phyloP scores from a whole-genome alignment of 345 rosid genomes.

The Noccaea caerulescens region DNA sequence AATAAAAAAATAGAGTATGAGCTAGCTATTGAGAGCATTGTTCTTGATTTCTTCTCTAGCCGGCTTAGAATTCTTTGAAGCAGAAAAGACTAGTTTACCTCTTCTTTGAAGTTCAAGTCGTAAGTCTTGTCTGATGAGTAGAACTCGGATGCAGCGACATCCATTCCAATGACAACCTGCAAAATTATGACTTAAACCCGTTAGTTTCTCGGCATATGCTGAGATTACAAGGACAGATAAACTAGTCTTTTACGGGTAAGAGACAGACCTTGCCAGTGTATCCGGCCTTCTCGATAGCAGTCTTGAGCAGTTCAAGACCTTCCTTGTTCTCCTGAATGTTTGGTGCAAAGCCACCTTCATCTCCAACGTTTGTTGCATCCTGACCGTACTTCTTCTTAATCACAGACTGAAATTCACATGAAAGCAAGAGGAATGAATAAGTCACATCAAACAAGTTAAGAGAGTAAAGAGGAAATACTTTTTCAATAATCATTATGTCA shows the following conservation, averaged over 20 bases:
- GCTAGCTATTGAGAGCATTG: conserved; percentile 3
- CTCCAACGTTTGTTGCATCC: conserved; percentile 98
- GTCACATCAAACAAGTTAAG: neutral
- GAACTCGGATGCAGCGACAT: conserved; percentile 99
- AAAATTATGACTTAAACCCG: neutral
- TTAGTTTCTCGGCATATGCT: neutral
- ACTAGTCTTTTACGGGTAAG: neutral
- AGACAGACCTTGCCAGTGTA: conserved; percentile 78
- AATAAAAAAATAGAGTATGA: neutral
- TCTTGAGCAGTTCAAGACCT: conserved; percentile 91
- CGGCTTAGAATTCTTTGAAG: neutral
- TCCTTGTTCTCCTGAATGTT: conserved; percentile 99
- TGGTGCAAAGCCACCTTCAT: conserved; percentile 99
- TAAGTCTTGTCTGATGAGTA: conserved; percentile 74
- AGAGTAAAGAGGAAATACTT: neutral
- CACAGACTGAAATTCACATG: conserved; percentile 34
- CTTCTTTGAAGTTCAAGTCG: conserved; percentile 88
- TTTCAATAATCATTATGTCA: neutral
- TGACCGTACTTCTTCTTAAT: conserved; percentile 80
- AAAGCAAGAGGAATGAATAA: neutral
- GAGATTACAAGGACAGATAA: neutral
- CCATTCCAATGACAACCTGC: conserved; percentile 99
- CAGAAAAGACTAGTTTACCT: conserved; percentile 44
- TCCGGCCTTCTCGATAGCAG: conserved; percentile 92
- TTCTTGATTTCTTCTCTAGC: neutral